These are phyloP conservation scores for Cryphonectria carpinicola DNA, from an alignment of 2,329 filamentous ascomycete genomes.

Conservation along the genomic window DNA sequence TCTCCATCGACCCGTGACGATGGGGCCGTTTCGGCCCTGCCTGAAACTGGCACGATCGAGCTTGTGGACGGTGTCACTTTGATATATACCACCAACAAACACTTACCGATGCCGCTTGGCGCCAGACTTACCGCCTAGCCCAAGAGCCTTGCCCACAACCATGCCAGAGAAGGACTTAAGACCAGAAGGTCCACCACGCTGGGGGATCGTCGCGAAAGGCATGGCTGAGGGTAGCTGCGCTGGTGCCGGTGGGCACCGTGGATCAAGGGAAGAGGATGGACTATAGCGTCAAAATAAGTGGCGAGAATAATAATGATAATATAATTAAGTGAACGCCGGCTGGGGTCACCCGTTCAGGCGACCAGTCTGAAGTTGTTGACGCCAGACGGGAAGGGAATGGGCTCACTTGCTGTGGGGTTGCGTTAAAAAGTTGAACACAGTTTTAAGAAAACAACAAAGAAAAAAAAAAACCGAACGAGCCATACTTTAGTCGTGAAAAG, in stretches of 20 bases:
- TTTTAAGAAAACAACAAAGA: background rate
- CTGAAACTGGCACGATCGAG: background rate
- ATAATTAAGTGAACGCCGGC: background rate
- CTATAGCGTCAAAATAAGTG: background rate
- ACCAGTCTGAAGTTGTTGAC: background rate
- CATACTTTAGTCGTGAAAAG: background rate
- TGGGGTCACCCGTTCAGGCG: no score
- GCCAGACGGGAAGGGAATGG: constrained; percentile 2
- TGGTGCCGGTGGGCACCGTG: background rate
- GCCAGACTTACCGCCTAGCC: constrained; percentile 30
- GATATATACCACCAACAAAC: background rate
- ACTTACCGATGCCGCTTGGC: constrained; percentile 37
- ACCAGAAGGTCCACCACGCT: constrained; percentile 38
- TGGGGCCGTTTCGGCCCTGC: no score
- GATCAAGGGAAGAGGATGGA: background rate
- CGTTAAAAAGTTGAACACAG: background rate
- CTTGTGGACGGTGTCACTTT: background rate
- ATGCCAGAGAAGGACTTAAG: constrained; percentile 28
- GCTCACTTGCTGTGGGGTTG: background rate
- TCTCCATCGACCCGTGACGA: background rate
- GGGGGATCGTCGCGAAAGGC: constrained; percentile 34
- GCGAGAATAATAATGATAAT: background rate
- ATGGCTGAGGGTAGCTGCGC: constrained; percentile 28
- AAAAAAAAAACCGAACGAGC: no score
- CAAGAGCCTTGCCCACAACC: constrained; percentile 32